Evolutionary conservation across 192 early-diverging fungal species (phyloP).

Genomic region (Umbelopsis ramanniana): DNA sequence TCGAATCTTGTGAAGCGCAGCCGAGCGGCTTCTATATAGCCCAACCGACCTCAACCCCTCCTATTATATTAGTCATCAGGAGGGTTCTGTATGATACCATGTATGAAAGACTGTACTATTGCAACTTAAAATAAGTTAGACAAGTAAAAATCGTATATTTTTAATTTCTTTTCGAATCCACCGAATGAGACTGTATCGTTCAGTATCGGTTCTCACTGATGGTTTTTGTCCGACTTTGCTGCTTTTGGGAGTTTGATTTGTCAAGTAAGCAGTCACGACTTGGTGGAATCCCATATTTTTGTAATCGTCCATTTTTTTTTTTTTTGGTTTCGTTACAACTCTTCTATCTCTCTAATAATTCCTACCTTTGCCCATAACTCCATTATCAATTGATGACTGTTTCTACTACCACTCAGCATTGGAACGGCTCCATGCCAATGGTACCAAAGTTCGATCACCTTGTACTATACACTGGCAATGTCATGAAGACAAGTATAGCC

Average conservation of each 20-base stretch:
- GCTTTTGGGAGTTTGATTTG: slow-evolving; percentile 2
- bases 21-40: slow-evolving; percentile 3
- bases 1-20: not conserved
- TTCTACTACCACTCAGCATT: slow-evolving; percentile 16
- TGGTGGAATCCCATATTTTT: too few relatives aligned
- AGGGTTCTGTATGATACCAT: slow-evolving; percentile 10
- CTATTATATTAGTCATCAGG: not conserved
- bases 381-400: not conserved
- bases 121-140: not conserved
- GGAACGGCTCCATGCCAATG: not conserved
- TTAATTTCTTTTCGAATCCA: too few relatives aligned
- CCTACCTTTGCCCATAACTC: not conserved
- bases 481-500: slow-evolving; percentile 50
- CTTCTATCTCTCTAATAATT: not conserved
- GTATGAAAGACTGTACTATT: slow-evolving; percentile 1
- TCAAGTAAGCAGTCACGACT: slow-evolving; percentile 13
- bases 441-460: slow-evolving; percentile 45
- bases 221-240: not conserved
- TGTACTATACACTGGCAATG: slow-evolving; percentile 56
- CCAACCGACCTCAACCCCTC: not conserved
- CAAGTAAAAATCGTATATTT: too few relatives aligned
- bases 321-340: too few relatives aligned
- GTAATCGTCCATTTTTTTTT: too few relatives aligned
- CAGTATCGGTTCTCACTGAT: not conserved
- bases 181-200: too few relatives aligned